phyloP scores from a whole-genome alignment of 2,329 filamentous ascomycete genomes.

The Colletotrichum cordylinicola region DNA sequence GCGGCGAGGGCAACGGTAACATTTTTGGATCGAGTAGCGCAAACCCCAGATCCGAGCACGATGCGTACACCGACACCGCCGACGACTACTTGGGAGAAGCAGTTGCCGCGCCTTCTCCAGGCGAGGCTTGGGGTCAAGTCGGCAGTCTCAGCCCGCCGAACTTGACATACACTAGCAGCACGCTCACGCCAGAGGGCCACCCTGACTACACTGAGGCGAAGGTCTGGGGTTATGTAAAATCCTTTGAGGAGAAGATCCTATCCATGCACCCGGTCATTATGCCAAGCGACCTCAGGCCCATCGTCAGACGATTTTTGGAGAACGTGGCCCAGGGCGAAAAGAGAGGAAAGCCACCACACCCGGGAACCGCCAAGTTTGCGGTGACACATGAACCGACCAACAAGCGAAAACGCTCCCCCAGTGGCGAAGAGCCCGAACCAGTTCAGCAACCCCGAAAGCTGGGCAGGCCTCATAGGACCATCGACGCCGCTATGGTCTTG shows the following conservation, averaged over 20 bases:
- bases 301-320: conserved; percentile 59
- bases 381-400: not conserved
- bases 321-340: conserved; percentile 40
- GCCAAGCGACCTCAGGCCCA: conserved; percentile 55
- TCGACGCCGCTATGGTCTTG: conserved; percentile 82
- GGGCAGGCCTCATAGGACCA: conserved; percentile 66
- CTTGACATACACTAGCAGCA: conserved; percentile 41
- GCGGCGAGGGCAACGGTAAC: conserved; percentile 75
- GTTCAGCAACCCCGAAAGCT: conserved; percentile 35
- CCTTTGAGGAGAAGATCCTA: conserved; percentile 66
- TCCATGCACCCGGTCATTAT: conserved; percentile 71
- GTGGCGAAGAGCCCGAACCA: conserved; percentile 19
- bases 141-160: conserved; percentile 54
- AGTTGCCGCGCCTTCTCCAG: conserved; percentile 58
- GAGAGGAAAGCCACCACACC: conserved; percentile 8
- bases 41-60: not conserved
- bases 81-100: conserved; percentile 55
- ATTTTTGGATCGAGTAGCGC: conserved; percentile 43
- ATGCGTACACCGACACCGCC: conserved; percentile 37
- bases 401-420: conserved; percentile 64
- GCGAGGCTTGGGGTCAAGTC: conserved; percentile 64
- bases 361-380: conserved; percentile 34
- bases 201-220: conserved; percentile 58
- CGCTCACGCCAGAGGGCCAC: conserved; percentile 49
- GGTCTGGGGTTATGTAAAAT: conserved; percentile 59